phyloP scores from a whole-genome alignment of 177 flowering plant genomes.

The Vitis hybrid region DNA sequence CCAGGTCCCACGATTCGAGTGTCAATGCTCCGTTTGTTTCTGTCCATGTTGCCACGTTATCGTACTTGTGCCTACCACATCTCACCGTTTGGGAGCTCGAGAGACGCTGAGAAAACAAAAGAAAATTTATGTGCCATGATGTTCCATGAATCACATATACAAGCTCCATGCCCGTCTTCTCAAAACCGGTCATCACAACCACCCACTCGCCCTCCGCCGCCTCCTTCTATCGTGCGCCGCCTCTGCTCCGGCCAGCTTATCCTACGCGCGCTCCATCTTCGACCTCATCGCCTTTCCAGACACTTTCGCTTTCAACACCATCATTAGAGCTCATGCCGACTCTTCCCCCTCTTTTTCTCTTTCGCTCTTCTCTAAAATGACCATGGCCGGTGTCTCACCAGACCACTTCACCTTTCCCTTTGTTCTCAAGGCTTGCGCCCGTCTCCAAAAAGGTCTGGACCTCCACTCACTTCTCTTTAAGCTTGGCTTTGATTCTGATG shows the following conservation, averaged over 20 bases:
- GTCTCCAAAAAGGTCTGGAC: conserved; percentile 27
- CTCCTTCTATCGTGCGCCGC: conserved; percentile 32
- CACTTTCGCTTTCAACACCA: conserved; percentile 43
- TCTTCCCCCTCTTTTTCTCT: conserved; percentile 33
- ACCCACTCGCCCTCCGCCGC: conserved; percentile 24
- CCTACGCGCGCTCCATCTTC: conserved; percentile 36
- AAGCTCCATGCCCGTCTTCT: conserved; percentile 40
- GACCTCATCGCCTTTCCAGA: conserved; percentile 29
- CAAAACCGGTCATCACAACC: conserved; percentile 23
- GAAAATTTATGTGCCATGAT: too few species aligned
- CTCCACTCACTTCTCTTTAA: conserved; percentile 32
- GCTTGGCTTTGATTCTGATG: conserved; percentile 33
- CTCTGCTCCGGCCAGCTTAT: conserved; percentile 22
- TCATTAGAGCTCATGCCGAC: conserved; percentile 38
- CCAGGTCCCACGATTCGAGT: too few species aligned
- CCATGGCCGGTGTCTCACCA: conserved; percentile 13
- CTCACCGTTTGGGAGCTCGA: too few species aligned
- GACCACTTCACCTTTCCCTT: conserved; percentile 57
- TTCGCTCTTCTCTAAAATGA: conserved; percentile 37
- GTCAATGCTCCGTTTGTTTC: too few species aligned
- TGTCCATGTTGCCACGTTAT: too few species aligned
- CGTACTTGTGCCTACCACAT: too few species aligned
- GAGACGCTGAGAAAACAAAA: too few species aligned
- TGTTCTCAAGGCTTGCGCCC: conserved; percentile 45
- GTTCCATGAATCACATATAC: conserved; percentile 32